These are phyloP conservation scores for Kwoniella dendrophila DNA, from an alignment of 768 basidiomycete species.

Conservation along the genomic window DNA sequence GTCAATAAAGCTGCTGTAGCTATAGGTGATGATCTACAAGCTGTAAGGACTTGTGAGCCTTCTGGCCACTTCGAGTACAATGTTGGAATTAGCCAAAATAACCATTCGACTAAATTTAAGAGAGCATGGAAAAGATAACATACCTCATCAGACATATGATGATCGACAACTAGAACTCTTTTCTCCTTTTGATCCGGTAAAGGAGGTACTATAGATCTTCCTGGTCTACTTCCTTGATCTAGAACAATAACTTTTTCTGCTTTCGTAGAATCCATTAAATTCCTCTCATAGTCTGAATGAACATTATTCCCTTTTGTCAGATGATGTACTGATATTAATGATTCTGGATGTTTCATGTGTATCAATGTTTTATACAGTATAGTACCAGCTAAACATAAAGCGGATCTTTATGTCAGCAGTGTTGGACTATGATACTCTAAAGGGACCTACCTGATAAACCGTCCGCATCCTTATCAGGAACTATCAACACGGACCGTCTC, in stretches of 20 bases:
- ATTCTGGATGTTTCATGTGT: constrained; percentile 55
- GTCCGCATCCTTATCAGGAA: constrained; percentile 62
- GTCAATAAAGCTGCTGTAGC: constrained; percentile 60
- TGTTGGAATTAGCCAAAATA: no score
- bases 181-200: constrained; percentile 21
- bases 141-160: constrained; percentile 59
- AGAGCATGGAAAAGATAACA: background rate
- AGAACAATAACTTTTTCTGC: constrained; percentile 57
- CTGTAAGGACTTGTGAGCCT: constrained; percentile 56
- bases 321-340: constrained; percentile 57
- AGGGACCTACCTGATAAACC: constrained; percentile 46
- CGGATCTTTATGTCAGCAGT: background rate
- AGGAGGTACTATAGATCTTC: constrained; percentile 52
- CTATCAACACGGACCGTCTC: constrained; percentile 52
- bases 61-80: constrained; percentile 52
- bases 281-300: constrained; percentile 55
- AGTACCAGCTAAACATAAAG: constrained; percentile 46
- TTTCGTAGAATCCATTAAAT: constrained; percentile 45
- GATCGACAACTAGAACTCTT: constrained; percentile 59
- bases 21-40: constrained; percentile 58
- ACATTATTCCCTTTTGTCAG: constrained; percentile 59
- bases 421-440: background rate
- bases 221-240: constrained; percentile 61
- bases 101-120: constrained; percentile 7
- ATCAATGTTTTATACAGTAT: constrained; percentile 58